Percentiles rank a stretch among this genome's conserved stretches.
Evolutionary conservation across 768 basidiomycete species (phyloP).

Genomic region (Cyclocybe aegerita): DNA sequence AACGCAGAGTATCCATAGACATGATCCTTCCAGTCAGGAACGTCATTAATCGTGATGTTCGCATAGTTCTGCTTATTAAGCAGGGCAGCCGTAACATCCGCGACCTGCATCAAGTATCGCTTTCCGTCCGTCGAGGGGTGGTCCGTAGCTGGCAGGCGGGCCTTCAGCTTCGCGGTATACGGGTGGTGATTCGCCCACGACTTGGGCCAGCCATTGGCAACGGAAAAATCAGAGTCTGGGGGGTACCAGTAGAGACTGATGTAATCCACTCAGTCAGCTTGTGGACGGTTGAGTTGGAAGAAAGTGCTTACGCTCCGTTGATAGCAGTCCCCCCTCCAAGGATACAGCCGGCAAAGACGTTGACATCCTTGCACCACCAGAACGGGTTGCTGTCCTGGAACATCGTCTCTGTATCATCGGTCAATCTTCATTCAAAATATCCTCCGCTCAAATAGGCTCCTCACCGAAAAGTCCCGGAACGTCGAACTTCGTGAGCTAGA

Average conservation of each 20-base stretch:
- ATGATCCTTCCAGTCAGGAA: constrained; percentile 57
- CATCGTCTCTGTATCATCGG: constrained; percentile 45
- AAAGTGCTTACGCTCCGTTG: constrained; percentile 54
- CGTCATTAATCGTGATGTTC: constrained; percentile 54
- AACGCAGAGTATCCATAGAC: constrained; percentile 55
- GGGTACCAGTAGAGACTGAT: constrained; percentile 54
- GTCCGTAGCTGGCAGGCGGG: constrained; percentile 57
- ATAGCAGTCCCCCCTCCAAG: constrained; percentile 63
- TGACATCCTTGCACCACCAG: constrained; percentile 71
- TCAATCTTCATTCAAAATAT: neutral
- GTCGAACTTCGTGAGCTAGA: constrained; percentile 64
- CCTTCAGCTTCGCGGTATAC: constrained; percentile 47
- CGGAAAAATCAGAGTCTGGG: constrained; percentile 48
- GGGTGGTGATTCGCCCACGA: constrained; percentile 53
- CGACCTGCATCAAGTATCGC: constrained; percentile 54
- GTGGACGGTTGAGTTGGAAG: neutral
- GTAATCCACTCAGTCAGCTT: neutral
- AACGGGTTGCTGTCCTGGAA: constrained; percentile 55
- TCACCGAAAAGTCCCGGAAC: constrained; percentile 56
- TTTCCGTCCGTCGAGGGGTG: constrained; percentile 59
- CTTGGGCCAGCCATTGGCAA: constrained; percentile 49
- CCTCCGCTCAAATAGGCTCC: neutral
- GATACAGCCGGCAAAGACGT: constrained; percentile 62
- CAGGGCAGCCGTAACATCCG: constrained; percentile 41
- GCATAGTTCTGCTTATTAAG: constrained; percentile 49